Base-by-base conservation (phyloP, 345 rosid species). In the Populus ilicifolia region DNA sequence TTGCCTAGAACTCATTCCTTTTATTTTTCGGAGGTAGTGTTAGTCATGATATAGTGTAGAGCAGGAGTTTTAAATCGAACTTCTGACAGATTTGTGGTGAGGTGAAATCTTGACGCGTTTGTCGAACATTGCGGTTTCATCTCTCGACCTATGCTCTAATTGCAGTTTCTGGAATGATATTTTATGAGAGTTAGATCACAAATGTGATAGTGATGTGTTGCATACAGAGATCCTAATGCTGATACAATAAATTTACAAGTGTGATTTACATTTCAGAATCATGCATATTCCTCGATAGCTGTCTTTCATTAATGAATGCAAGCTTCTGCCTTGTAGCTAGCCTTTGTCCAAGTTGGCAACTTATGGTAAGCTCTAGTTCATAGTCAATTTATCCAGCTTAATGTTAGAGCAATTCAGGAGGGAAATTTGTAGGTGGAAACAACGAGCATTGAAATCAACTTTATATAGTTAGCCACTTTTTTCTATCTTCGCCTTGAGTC, bases 1-100 rank as follows among this genome's bases (percentile, higher is more conserved):
- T 50, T 75, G n/a, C 10, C 38, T 43, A 20, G 27, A 63, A 52
- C 59, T 70, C 52, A 14, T 36, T 65, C 48, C 29, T 38, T 12
- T 35, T 25, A 3, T 27, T 43, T 12, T 25, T 33, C 46, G 35
- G 44, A 36, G 44, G 5, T 14, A 29, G 11, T 35, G 73, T 50
- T 21, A 73, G 59, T 67, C 18, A 36, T 35, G 3, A 39, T 29
- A 20, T 8, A 65, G 50, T 65, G 54, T 25, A 33, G 36, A 23
- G 39, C 16, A 43, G 33, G 59, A 74, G 69, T 62, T 75, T 68
- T 46, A 35, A 23, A 14, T 5, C 17, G 5, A 35, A 50, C 43
- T 50, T 48, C 73, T 64, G 44, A 16, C 76, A 75, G 72, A 75
- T 80, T 80, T 71, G 76, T 39, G 65, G 79, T 41, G 36, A 13